Percentiles rank a stretch among this genome's conserved stretches.
phyloP scores from a whole-genome alignment of 495 filamentous ascomycete species.

The Penicillium longicatenatum region DNA sequence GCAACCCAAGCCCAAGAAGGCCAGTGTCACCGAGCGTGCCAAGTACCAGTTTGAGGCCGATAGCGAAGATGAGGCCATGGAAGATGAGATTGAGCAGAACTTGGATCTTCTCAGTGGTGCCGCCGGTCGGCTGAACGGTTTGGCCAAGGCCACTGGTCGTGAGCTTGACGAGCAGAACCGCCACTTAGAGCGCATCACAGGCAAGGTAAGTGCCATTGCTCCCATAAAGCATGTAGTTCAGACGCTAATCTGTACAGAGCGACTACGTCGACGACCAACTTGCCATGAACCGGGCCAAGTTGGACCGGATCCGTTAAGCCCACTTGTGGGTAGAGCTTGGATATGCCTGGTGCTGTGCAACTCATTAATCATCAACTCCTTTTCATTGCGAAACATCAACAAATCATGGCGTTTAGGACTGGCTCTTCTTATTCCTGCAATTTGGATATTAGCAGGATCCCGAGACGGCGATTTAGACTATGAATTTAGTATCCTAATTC shows the following conservation, averaged over 20 bases:
- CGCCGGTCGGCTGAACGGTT: slow-evolving; percentile 62
- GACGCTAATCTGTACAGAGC: slow-evolving; percentile 49
- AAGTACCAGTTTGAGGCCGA: slow-evolving; percentile 83
- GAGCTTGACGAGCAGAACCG: slow-evolving; percentile 78
- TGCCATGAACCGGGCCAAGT: slow-evolving; percentile 64
- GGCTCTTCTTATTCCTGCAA: slow-evolving; percentile 11
- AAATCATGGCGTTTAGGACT: slow-evolving; percentile 26
- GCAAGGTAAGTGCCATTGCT: slow-evolving; percentile 56
- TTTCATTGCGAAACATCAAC: slow-evolving; percentile 17
- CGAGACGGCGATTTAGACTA: slow-evolving; percentile 23
- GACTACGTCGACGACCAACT: slow-evolving; percentile 73
- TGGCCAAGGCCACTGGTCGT: slow-evolving; percentile 68
- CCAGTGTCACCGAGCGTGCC: slow-evolving; percentile 63
- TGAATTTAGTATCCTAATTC: slow-evolving; percentile 24
- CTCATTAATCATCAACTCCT: slow-evolving; percentile 20
- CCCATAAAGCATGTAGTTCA: slow-evolving; percentile 2
- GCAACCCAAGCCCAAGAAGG: slow-evolving; percentile 41
- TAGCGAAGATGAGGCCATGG: slow-evolving; percentile 74
- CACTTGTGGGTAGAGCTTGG: slow-evolving; percentile 19
- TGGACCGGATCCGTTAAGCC: slow-evolving; percentile 61
- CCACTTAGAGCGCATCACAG: slow-evolving; percentile 69
- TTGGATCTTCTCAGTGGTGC: slow-evolving; percentile 60
- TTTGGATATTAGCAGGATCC: slow-evolving; percentile 7
- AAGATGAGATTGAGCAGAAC: slow-evolving; percentile 70
- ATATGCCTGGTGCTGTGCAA: slow-evolving; percentile 41